A percentile compares a stretch with the other conserved stretches of the same genome.
Evolutionary conservation across 1,284 basidiomycete species (phyloP).

Genomic region (Cutaneotrichosporon sp.): DNA sequence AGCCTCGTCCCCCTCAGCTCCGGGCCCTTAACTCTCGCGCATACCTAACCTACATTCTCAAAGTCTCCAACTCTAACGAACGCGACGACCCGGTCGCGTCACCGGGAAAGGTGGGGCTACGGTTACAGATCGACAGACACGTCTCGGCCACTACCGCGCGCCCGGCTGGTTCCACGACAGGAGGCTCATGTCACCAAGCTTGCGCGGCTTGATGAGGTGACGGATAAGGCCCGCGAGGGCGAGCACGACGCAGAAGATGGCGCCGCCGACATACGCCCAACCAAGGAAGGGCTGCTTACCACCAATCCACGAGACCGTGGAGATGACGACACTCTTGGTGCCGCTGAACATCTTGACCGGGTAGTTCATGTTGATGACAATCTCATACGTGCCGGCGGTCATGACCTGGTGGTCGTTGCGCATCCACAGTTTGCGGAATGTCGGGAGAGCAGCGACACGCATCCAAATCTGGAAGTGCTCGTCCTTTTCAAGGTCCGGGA

Average conservation of each 20-base stretch:
- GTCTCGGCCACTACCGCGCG: constrained; percentile 8
- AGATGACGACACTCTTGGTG: constrained; percentile 94
- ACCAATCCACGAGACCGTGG: constrained; percentile 96
- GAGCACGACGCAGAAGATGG: constrained; percentile 78
- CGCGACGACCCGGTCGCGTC: neutral
- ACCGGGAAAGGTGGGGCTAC: neutral
- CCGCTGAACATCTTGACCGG: constrained; percentile 87
- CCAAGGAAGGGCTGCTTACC: constrained; percentile 91
- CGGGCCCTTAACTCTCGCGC: too few relatives aligned
- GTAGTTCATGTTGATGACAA: constrained; percentile 82
- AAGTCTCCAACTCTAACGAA: neutral
- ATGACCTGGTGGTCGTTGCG: constrained; percentile 79
- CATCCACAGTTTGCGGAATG: constrained; percentile 91
- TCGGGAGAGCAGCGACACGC: constrained; percentile 93
- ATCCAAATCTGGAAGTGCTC: constrained; percentile 99
- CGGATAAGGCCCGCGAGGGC: constrained; percentile 83
- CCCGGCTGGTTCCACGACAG: constrained; percentile 73
- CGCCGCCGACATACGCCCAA: constrained; percentile 89
- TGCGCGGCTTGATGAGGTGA: constrained; percentile 90
- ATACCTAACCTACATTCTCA: constrained; percentile 11
- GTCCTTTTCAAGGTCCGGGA: constrained; percentile 70
- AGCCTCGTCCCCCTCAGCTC: too few relatives aligned
- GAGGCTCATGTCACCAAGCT: constrained; percentile 53
- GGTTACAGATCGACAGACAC: neutral
- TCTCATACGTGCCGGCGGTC: constrained; percentile 67